A percentile compares a stretch with the other conserved stretches of the same genome.
These are phyloP conservation scores for Paramecium primaurelia DNA, from an alignment of 73 alveolate genomes.

Conservation along the genomic window DNA sequence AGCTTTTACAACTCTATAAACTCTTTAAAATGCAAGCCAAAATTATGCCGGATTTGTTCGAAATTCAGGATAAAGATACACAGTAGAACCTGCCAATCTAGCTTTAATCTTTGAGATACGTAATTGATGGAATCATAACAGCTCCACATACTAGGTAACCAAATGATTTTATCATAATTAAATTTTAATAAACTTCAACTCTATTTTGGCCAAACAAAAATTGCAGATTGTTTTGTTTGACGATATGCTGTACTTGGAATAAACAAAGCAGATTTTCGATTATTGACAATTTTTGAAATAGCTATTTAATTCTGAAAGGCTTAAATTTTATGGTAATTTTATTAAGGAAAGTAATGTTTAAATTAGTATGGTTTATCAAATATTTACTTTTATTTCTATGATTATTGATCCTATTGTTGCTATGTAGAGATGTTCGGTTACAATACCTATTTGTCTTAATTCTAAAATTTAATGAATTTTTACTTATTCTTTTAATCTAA, in stretches of 20 bases:
- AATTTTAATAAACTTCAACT: background rate
- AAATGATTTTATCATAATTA: background rate
- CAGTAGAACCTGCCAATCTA: conserved; percentile 27
- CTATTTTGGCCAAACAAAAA: background rate
- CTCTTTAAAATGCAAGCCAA: conserved; percentile 40
- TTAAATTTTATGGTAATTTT: background rate
- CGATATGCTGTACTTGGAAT: background rate
- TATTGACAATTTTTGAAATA: background rate
- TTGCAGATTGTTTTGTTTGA: background rate
- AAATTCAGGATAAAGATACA: conserved; percentile 49
- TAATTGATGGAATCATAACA: background rate
- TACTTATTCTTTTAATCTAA: background rate
- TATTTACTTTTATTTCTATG: background rate
- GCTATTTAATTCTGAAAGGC: background rate
- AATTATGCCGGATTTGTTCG: conserved; percentile 35
- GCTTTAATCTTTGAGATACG: background rate
- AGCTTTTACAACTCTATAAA: conserved; percentile 52
- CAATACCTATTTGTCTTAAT: background rate
- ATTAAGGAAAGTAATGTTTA: background rate
- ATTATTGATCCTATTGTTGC: background rate
- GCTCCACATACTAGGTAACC: background rate
- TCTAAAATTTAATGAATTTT: background rate
- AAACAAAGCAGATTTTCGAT: background rate
- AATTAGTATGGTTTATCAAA: conserved; percentile 4
- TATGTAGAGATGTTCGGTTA: background rate